Evolutionary conservation across 768 basidiomycete species (phyloP), one percentile per base, ranked within the genome.

Genomic region (Lactifluus hygrophoroides): DNA sequence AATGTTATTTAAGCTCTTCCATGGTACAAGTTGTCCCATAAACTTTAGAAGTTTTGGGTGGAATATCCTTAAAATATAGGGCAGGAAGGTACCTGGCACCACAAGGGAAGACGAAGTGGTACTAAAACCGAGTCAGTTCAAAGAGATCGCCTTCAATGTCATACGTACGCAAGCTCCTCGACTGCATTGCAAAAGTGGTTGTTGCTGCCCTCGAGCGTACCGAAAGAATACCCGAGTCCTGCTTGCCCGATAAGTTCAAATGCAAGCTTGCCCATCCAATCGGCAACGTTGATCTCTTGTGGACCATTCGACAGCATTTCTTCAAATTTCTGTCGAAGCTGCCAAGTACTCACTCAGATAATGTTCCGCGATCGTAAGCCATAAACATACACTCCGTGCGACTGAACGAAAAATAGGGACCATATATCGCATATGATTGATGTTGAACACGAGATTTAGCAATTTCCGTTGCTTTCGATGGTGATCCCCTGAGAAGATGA

Each of bases 281-380:
- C 43, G 7, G 61, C 28, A 3, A 67, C 11, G 30, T 68, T 49
- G 30, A 66, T 44, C 43, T 66, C 61, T 30, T 47, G 6, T 73
- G n/a, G 77, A 68, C 57, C 72, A 73, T 51, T 74, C 73, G 19
- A 76, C 66, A 3, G 5, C 27, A 19, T 30, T 21, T 23, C 35
- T 8, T 32, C n/a, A 8, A 56, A 25, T 11, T 17, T 48, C 69
- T 69, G 35, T 63, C 57, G 54, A 72, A 67, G 0, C 76, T 77
- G n/a, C 0, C 62, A 3, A 14, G 70, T n/a, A n/a, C 66, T 65
- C 68, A 44, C 75, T 75, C 9, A 32, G 76, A 74, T 40, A 78
- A 42, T 54, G 67, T 71, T 59, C 76, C 65, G 19, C 76, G 66
- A 2, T 58, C 76, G 70, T 17, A 35, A 35, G 6, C 2, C 21